Percentiles rank a stretch among this genome's conserved stretches.
phyloP scores from a whole-genome alignment of 2,329 filamentous ascomycete genomes.

The Cladosporium oxysporum region DNA sequence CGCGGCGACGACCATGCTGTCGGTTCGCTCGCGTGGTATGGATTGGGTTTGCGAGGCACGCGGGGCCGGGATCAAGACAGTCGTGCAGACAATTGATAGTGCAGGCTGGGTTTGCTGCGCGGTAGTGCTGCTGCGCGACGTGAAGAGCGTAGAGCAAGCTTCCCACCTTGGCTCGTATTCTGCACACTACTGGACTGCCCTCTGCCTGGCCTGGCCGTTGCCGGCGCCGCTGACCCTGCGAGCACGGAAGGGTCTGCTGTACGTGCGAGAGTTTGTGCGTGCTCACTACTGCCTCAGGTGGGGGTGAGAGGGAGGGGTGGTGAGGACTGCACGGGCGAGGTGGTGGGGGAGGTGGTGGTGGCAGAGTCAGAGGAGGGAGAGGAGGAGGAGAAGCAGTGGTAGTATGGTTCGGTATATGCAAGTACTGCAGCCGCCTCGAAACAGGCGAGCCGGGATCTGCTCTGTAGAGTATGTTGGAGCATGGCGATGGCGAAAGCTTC shows the following conservation, averaged over 20 bases:
- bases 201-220: not conserved
- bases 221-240: not conserved
- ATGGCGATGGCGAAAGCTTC: conserved; percentile 3
- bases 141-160: not conserved
- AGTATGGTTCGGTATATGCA: not conserved
- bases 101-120: conserved; percentile 6
- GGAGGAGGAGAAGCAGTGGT: not conserved
- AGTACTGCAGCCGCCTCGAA: not conserved
- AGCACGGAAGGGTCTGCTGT: not conserved
- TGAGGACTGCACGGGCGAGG: not conserved
- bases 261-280: not conserved
- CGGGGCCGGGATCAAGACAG: not conserved
- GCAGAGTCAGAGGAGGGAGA: not conserved
- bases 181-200: not conserved
- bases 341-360: not conserved
- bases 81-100: not conserved
- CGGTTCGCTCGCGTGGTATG: conserved; percentile 19
- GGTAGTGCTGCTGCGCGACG: not conserved
- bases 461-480: not conserved
- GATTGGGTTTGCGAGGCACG: conserved; percentile 9
- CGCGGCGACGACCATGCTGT: conserved; percentile 28
- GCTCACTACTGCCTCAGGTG: not conserved
- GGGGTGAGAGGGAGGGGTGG: not conserved
- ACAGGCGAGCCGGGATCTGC: not conserved
- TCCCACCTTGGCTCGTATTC: conserved; percentile 5